These are phyloP conservation scores for Chrysochromulina parva DNA, from an alignment of 78 protist genomes.

Conservation along the genomic window DNA sequence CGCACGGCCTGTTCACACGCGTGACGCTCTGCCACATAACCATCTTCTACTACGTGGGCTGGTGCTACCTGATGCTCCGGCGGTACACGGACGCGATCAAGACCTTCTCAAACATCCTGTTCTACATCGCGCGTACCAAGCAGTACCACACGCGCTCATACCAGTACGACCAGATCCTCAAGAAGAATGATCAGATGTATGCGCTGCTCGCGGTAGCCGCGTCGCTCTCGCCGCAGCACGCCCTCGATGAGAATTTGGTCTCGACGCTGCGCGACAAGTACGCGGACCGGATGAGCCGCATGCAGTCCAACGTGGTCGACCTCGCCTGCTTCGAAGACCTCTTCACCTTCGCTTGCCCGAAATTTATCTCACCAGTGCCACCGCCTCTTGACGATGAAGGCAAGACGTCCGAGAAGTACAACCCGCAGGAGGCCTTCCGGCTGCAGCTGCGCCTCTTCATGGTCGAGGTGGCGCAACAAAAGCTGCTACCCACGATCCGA, in stretches of 20 bases:
- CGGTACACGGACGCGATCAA: slow-evolving; percentile 81
- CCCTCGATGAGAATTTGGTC: slow-evolving; percentile 59
- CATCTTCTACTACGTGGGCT: slow-evolving; percentile 78
- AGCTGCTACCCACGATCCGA: slow-evolving; percentile 80
- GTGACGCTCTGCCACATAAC: slow-evolving; percentile 81
- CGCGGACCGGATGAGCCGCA: slow-evolving; percentile 67
- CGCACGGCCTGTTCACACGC: slow-evolving; percentile 45
- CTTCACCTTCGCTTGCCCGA: slow-evolving; percentile 71
- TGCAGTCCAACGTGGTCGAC: slow-evolving; percentile 66
- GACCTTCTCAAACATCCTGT: slow-evolving; percentile 57
- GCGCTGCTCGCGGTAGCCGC: slow-evolving; percentile 75
- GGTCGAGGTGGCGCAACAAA: slow-evolving; percentile 54
- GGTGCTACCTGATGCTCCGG: slow-evolving; percentile 77
- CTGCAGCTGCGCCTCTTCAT: slow-evolving; percentile 52
- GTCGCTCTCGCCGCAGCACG: slow-evolving; percentile 76
- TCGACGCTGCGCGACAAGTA: slow-evolving; percentile 71
- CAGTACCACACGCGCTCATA: slow-evolving; percentile 47
- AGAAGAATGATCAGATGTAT: slow-evolving; percentile 86
- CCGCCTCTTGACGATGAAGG: slow-evolving; percentile 33
- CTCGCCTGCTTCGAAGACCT: slow-evolving; percentile 63
- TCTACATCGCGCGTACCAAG: slow-evolving; percentile 54
- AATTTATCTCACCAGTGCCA: slow-evolving; percentile 65
- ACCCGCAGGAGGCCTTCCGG: background rate
- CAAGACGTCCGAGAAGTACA: background rate
- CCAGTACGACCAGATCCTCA: slow-evolving; percentile 59